Evolutionary conservation across 2,329 filamentous ascomycete species (phyloP).

Genomic region (Dryadomyces quercus-mongolicae): DNA sequence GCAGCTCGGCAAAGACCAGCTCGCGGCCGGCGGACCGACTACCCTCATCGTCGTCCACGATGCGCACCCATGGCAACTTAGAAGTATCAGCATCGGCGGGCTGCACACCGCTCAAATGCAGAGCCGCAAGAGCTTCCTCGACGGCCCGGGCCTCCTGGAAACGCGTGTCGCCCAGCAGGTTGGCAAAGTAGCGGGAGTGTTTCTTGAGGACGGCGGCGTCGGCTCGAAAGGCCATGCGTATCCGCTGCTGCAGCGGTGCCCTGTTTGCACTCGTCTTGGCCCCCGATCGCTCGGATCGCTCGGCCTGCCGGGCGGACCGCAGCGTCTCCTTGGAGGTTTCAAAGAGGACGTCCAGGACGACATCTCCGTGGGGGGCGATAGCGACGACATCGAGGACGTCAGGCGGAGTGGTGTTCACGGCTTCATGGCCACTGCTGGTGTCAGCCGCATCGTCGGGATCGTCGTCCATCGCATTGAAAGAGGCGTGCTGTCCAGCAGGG

Average conservation of each 20-base stretch:
- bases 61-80: constrained; percentile 50
- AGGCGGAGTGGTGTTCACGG: too few relatives aligned
- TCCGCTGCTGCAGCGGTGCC: constrained; percentile 19
- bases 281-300: constrained; percentile 18
- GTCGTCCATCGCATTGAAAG: constrained; percentile 13
- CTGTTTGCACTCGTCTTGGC: constrained; percentile 1
- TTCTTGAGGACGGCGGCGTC: constrained; percentile 41
- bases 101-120: constrained; percentile 33
- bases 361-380: constrained; percentile 47
- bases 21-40: constrained; percentile 49
- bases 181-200: constrained; percentile 58
- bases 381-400: constrained; percentile 23
- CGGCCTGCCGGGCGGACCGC: constrained; percentile 28
- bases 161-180: constrained; percentile 48
- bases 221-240: constrained; percentile 45
- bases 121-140: constrained; percentile 32
- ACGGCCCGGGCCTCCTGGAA: constrained; percentile 53
- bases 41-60: constrained; percentile 58
- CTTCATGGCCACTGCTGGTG: neutral
- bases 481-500: neutral
- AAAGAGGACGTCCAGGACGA: constrained; percentile 56
- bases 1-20: constrained; percentile 52
- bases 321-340: constrained; percentile 43
- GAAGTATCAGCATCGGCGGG: constrained; percentile 32
- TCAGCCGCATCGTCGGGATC: constrained; percentile 9